Conservation (phyloP, 2,329 filamentous ascomycete genomes). For the Aspergillus sp. region DNA sequence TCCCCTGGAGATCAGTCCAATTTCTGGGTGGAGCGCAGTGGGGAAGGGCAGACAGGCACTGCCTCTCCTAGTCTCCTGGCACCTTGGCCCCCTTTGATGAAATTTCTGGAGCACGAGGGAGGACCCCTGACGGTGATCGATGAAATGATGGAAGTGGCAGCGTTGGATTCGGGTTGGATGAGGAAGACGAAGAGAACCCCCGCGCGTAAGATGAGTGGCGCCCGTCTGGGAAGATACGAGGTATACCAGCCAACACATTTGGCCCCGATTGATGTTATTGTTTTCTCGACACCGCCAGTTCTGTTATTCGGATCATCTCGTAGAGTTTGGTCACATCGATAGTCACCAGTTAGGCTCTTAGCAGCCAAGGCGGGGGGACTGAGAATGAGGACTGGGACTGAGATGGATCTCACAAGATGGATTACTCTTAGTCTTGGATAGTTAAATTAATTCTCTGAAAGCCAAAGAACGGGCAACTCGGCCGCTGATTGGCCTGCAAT, state of each 20-base stretch:
- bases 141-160: neutral
- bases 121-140: slow-evolving; percentile 8
- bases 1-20: slow-evolving; percentile 11
- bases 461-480: neutral
- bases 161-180: neutral
- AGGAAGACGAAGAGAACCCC: too few species aligned
- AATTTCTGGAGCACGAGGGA: slow-evolving; percentile 13
- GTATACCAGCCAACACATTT: too few species aligned
- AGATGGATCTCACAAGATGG: too few species aligned
- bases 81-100: neutral
- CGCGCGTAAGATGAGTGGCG: too few species aligned
- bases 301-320: neutral
- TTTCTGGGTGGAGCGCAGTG: slow-evolving; percentile 7
- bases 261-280: too few species aligned
- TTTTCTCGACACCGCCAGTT: neutral
- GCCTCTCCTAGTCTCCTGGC: slow-evolving; percentile 21
- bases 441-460: too few species aligned
- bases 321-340: neutral
- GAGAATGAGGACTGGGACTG: too few species aligned
- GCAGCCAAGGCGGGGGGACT: neutral
- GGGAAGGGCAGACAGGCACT: slow-evolving; percentile 7
- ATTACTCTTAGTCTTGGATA: too few species aligned
- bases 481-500: neutral
- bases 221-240: too few species aligned
- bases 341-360: neutral